These are phyloP conservation scores for Leccinum longicurvipes DNA, from an alignment of 768 basidiomycete genomes.

Conservation along the genomic window DNA sequence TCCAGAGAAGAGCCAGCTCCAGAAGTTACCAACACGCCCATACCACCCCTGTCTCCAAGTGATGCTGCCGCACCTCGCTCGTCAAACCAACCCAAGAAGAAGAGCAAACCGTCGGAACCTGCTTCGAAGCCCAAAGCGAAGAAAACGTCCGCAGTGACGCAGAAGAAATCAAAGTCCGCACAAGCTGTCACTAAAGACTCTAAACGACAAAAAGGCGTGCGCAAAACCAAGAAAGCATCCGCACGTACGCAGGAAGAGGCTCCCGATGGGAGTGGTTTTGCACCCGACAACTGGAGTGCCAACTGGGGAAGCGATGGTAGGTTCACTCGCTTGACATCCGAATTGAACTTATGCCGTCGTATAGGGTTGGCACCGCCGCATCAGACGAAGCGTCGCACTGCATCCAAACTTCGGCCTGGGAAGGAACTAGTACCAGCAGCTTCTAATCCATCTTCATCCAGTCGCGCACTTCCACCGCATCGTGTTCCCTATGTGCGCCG, in stretches of 20 bases:
- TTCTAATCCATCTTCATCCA: conserved; percentile 2
- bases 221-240: not conserved
- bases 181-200: not conserved
- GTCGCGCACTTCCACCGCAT: conserved; percentile 20
- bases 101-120: not conserved
- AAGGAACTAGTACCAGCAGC: conserved; percentile 1
- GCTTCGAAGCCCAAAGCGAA: not conserved
- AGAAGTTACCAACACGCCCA: not conserved
- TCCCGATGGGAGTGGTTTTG: conserved; percentile 5
- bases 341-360: not conserved
- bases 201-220: not conserved
- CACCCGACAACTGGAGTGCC: conserved; percentile 5
- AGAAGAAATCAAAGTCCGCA: conserved; percentile 8
- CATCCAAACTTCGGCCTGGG: not conserved
- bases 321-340: not conserved
- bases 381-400: not conserved
- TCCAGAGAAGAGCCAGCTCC: not conserved
- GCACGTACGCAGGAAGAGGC: not conserved
- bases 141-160: not conserved
- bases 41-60: not conserved
- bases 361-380: conserved; percentile 17
- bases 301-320: conserved; percentile 28
- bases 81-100: conserved; percentile 1
- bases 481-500: conserved; percentile 25
- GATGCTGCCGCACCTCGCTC: not conserved